Conservation (phyloP, 2,329 filamentous ascomycete genomes). For the Epichloe baconii region DNA sequence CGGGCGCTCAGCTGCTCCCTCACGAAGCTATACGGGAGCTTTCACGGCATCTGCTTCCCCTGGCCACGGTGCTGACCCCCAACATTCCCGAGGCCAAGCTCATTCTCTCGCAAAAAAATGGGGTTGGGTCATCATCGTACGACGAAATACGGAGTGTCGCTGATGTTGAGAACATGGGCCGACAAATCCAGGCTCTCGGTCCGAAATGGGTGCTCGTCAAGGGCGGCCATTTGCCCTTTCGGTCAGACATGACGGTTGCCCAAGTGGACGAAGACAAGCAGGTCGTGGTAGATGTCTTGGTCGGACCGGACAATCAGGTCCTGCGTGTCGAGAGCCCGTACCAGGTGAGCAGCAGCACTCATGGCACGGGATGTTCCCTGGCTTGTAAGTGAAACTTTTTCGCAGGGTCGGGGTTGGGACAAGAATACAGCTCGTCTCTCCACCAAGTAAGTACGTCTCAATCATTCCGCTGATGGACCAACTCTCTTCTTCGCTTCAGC, state of each 20-base stretch:
- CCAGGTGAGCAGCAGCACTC: conserved; percentile 65
- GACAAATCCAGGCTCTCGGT: conserved; percentile 52
- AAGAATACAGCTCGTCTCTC: neutral
- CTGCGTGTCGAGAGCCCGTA: conserved; percentile 58
- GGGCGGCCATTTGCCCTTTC: conserved; percentile 78
- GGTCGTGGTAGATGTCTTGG: conserved; percentile 65
- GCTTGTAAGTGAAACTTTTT: conserved; percentile 48
- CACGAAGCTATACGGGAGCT: conserved; percentile 49
- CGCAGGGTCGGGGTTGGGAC: neutral
- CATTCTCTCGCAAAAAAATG: conserved; percentile 43
- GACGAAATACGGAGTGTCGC: conserved; percentile 38
- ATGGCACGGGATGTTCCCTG: conserved; percentile 88
- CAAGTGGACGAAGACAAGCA: conserved; percentile 43
- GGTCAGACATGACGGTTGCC: conserved; percentile 46
- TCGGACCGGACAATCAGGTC: conserved; percentile 41
- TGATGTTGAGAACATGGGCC: conserved; percentile 58
- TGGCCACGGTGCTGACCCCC: conserved; percentile 58
- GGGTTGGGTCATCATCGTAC: conserved; percentile 16
- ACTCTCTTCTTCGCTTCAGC: conserved; percentile 26
- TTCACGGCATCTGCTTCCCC: conserved; percentile 45
- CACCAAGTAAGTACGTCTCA: neutral
- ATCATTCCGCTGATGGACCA: neutral
- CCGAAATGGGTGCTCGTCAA: conserved; percentile 76
- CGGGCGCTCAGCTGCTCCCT: conserved; percentile 57
- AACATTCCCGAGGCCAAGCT: conserved; percentile 65